Evolutionary conservation across 306 rosid species (phyloP).

Genomic region (Prunus armeniaca): DNA sequence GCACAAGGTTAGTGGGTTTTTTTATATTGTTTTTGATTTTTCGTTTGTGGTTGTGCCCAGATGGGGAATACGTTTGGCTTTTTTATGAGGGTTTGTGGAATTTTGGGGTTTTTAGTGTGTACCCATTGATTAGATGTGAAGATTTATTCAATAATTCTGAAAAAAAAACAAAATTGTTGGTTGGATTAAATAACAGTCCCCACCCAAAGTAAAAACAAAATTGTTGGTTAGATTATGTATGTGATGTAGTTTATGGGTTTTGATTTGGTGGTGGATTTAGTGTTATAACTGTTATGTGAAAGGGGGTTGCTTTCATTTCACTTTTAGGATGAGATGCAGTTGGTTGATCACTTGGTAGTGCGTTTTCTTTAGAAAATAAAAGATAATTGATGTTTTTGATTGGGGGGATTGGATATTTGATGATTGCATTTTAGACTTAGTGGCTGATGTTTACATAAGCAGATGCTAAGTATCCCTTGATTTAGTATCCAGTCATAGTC

Average conservation of each 20-base stretch:
- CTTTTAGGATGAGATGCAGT: not conserved
- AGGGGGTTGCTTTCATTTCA: not conserved
- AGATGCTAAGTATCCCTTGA: not conserved
- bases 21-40: not conserved
- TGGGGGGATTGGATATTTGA: not conserved
- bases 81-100: not conserved
- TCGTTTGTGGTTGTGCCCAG: not conserved
- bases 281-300: not conserved
- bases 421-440: not conserved
- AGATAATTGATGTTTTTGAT: not conserved
- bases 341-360: not conserved
- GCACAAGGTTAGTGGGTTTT: constrained; percentile 53
- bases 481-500: not conserved
- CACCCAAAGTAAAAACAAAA: not conserved
- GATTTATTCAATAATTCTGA: too few relatives aligned
- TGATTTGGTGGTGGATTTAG: not conserved
- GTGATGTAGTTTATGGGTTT: not conserved
- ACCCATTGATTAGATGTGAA: not conserved
- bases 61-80: not conserved
- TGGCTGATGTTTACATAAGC: not conserved
- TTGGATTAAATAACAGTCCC: too few relatives aligned
- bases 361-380: not conserved
- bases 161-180: too few relatives aligned
- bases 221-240: not conserved
- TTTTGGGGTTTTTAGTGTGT: not conserved